Evolutionary conservation across 345 rosid genomes (phyloP), one percentile per base, ranked within the genome.

Genomic region (Eutrema japonicum): DNA sequence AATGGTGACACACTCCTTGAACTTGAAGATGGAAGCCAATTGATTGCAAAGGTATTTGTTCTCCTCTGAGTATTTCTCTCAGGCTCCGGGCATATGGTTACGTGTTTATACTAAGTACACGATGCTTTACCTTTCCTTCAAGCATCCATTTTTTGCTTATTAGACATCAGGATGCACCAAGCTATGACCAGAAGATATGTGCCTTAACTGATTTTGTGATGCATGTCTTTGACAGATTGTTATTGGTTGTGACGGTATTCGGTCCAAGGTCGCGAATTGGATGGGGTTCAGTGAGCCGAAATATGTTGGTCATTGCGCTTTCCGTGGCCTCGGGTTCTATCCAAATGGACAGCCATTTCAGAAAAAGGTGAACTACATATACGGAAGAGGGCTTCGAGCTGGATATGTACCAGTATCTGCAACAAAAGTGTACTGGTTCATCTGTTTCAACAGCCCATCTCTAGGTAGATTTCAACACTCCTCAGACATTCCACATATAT

Each of bases 341-440:
- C 81, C 88, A 33, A 45, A 84, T 18, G 96, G 96, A 4, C 98
- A 91, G 64, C 89, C 95, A 58, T 84, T 84, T 80, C 82, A 84
- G 64, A 83, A 80, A 2, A 84, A 74, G 68, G 89, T 91, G 52
- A 91, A 80, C 60, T 88, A 91, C 62, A 73, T 91, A 56, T 91
- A 91, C 7, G 97, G 98, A 36, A 88, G 79, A 67, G 98, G 98
- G 43, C 40, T 89, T 60, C 85, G 97, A 49, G 97, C 97, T 0
- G 97, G 96, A 66, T 89, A 82, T 72, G 87, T 89, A 68, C 97
- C 96, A 5, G 93, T 91, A 47, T 94, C 97, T 26, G 47, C 85
- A 0, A 84, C 92, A 9, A 89, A 85, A 72, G 97, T 84, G 26
- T 91, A 94, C 85, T 94, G 96, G 97, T 94, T 94, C 71, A 82